A percentile compares a stretch with the other conserved stretches of the same genome.
These are phyloP conservation scores for Phyllosticta citriasiana DNA, from an alignment of 2,329 filamentous ascomycete species.

Conservation along the genomic window DNA sequence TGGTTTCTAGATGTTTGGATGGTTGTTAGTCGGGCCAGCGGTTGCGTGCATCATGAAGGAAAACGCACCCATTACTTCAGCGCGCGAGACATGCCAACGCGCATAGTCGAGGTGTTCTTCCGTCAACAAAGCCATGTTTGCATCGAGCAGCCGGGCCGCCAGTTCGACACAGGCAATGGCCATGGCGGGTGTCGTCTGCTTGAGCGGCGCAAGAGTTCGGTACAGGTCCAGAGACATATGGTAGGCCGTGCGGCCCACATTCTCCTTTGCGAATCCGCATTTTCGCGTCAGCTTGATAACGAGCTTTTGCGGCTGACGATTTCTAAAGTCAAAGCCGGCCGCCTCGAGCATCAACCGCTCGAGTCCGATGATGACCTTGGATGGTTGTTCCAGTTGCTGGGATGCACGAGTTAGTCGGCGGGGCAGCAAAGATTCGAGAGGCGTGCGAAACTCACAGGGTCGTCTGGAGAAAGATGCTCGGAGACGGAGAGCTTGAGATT, in stretches of 20 bases:
- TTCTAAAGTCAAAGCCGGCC: slow-evolving; percentile 87
- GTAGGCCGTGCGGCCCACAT: slow-evolving; percentile 60
- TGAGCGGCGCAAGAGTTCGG: slow-evolving; percentile 84
- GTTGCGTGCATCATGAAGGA: not conserved
- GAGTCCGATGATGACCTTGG: slow-evolving; percentile 75
- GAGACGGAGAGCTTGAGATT: slow-evolving; percentile 65
- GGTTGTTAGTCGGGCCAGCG: not conserved
- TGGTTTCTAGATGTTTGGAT: slow-evolving; percentile 50
- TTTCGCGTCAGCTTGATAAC: slow-evolving; percentile 67
- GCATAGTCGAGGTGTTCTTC: slow-evolving; percentile 37
- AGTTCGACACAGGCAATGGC: slow-evolving; percentile 75
- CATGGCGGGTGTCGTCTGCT: slow-evolving; percentile 79
- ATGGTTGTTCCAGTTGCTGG: slow-evolving; percentile 68
- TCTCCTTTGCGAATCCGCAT: slow-evolving; percentile 43
- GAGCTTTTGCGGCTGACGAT: slow-evolving; percentile 74
- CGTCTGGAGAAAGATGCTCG: slow-evolving; percentile 65
- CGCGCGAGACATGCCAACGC: slow-evolving; percentile 34
- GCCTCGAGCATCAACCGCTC: slow-evolving; percentile 90
- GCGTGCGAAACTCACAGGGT: slow-evolving; percentile 50
- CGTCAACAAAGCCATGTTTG: slow-evolving; percentile 40
- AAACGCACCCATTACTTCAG: slow-evolving; percentile 34
- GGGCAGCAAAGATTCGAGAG: not conserved
- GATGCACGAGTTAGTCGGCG: not conserved
- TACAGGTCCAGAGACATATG: slow-evolving; percentile 82
- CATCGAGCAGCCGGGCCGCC: slow-evolving; percentile 56